Conservation (phyloP, 1,284 basidiomycete species). For the Ustilago cynodontis region DNA sequence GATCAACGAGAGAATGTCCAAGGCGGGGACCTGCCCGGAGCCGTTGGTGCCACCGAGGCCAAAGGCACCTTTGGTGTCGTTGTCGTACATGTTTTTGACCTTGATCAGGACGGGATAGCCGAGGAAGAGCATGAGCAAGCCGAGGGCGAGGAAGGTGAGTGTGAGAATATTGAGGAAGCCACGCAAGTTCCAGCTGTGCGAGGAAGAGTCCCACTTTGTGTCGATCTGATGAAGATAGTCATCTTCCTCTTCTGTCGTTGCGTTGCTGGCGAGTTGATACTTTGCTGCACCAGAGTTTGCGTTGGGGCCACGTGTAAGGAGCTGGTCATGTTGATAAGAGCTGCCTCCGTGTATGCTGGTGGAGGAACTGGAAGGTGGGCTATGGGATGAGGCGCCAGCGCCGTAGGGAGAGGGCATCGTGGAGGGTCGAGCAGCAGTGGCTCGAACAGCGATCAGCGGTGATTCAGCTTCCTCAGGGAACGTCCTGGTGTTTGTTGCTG, state of each 20-base stretch:
- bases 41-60: conserved; percentile 78
- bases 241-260: conserved; percentile 53
- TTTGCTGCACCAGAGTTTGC: conserved; percentile 11
- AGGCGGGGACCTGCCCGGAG: conserved; percentile 60
- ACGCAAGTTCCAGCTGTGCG: conserved; percentile 50
- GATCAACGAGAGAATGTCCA: conserved; percentile 46
- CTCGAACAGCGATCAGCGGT: not conserved
- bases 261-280: conserved; percentile 30
- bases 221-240: conserved; percentile 62
- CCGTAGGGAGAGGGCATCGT: conserved; percentile 32
- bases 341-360: conserved; percentile 32
- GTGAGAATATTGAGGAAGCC: conserved; percentile 63
- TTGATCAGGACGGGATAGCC: conserved; percentile 67
- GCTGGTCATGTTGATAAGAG: conserved; percentile 26
- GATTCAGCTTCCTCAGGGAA: not conserved
- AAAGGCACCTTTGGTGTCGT: conserved; percentile 52
- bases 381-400: conserved; percentile 27
- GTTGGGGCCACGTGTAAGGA: conserved; percentile 15
- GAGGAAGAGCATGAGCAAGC: conserved; percentile 64
- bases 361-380: conserved; percentile 36
- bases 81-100: conserved; percentile 47
- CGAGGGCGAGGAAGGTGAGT: conserved; percentile 53
- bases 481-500: not conserved
- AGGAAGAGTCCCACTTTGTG: conserved; percentile 53
- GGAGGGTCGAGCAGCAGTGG: not conserved